phyloP scores from a whole-genome alignment of 202 grass and related monocot genomes.

The Setaria viridis region DNA sequence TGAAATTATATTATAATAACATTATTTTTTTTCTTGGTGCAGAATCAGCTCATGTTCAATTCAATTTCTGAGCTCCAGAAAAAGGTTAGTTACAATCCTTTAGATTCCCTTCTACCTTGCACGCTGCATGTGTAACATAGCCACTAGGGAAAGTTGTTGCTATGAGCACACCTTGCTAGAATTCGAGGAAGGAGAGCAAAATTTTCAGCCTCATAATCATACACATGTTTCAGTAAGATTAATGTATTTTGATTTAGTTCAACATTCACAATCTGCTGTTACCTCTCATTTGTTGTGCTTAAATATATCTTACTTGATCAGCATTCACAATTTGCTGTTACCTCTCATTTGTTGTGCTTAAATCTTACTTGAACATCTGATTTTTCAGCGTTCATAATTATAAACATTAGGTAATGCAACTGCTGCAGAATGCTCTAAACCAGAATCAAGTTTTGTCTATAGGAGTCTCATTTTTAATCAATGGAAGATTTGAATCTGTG shows the following conservation, averaged over 20 bases:
- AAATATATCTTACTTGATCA: background rate
- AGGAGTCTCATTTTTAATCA: background rate
- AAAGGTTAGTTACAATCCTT: constrained; percentile 57
- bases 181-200: constrained; percentile 9
- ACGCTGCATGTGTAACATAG: background rate
- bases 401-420: background rate
- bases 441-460: background rate
- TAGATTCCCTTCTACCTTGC: background rate
- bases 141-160: background rate
- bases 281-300: constrained; percentile 19
- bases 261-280: background rate
- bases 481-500: background rate
- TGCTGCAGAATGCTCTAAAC: background rate
- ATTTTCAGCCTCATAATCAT: background rate
- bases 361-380: background rate
- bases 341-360: constrained; percentile 14
- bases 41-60: constrained; percentile 68
- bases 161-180: background rate
- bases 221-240: background rate
- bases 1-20: constrained; percentile 15
- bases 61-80: constrained; percentile 84
- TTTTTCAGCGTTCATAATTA: constrained; percentile 14
- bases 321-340: background rate
- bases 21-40: constrained; percentile 35
- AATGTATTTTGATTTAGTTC: background rate